Evolutionary conservation across 1,284 basidiomycete genomes (phyloP).

Genomic region (Xanthoconium separans): DNA sequence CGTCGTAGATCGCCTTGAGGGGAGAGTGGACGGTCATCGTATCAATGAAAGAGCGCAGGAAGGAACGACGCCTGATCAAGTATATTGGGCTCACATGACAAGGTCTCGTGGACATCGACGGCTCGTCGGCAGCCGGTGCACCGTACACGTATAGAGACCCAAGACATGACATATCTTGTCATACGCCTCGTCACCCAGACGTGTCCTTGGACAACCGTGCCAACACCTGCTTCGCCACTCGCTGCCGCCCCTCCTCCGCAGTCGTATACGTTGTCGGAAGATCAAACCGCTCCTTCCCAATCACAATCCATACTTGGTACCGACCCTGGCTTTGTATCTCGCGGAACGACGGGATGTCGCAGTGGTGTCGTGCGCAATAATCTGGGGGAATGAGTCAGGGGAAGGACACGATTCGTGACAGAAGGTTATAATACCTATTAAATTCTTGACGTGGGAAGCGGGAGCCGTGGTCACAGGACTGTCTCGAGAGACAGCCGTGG

Average conservation of each 20-base stretch:
- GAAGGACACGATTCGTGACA: not conserved
- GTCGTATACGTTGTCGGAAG: constrained; percentile 36
- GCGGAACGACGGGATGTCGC: constrained; percentile 34
- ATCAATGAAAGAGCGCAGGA: not conserved
- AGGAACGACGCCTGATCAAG: not conserved
- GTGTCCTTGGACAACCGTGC: constrained; percentile 28
- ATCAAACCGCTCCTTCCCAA: constrained; percentile 42
- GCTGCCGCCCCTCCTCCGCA: constrained; percentile 37
- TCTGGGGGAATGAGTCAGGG: constrained; percentile 22
- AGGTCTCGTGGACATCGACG: not conserved
- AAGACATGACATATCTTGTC: not conserved
- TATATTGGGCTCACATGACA: not conserved
- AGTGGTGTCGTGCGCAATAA: constrained; percentile 29
- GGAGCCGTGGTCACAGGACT: not conserved
- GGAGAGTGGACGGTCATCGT: constrained; percentile 17
- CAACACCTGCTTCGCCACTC: constrained; percentile 41
- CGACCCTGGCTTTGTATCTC: constrained; percentile 24
- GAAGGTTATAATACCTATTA: constrained; percentile 24
- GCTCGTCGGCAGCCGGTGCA: not conserved
- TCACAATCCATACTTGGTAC: constrained; percentile 43
- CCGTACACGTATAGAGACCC: too few relatives aligned
- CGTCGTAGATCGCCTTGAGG: constrained; percentile 47
- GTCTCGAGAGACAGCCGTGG: not conserved
- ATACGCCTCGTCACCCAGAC: not conserved
- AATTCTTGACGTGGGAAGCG: constrained; percentile 26